Conservation (phyloP, 805 yeast species). For the Cyberlindnera mrakii region DNA sequence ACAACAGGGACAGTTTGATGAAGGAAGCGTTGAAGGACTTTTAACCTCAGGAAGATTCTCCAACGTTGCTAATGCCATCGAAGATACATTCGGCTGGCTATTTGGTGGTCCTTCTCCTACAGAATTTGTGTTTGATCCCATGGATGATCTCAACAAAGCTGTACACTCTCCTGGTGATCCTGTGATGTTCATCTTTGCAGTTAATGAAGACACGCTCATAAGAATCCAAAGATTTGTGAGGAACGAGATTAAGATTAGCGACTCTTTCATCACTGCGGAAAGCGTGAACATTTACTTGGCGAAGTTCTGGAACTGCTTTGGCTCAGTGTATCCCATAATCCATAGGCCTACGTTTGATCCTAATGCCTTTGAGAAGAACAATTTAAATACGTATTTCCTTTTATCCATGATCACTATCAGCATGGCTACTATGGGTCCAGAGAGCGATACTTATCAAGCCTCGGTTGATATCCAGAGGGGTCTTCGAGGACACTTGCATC, state of each 20-base stretch:
- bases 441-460: not conserved
- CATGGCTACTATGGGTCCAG: slow-evolving; percentile 14
- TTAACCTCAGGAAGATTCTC: slow-evolving; percentile 8
- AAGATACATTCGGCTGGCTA: slow-evolving; percentile 22
- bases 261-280: not conserved
- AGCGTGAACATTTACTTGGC: slow-evolving; percentile 18
- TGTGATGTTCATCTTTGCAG: slow-evolving; percentile 3
- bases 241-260: not conserved
- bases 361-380: slow-evolving; percentile 2
- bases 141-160: not conserved
- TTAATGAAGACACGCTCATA: slow-evolving; percentile 1
- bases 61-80: slow-evolving; percentile 14
- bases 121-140: not conserved
- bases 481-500: slow-evolving; percentile 11
- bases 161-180: not conserved
- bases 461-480: slow-evolving; percentile 15
- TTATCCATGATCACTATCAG: slow-evolving; percentile 16
- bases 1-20: not conserved
- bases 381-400: slow-evolving; percentile 10
- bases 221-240: slow-evolving; percentile 1
- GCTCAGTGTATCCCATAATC: slow-evolving; percentile 32
- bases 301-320: slow-evolving; percentile 32
- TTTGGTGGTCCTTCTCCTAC: slow-evolving; percentile 12
- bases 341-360: slow-evolving; percentile 30
- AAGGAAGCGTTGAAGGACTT: not conserved